Percentiles rank a stretch among this genome's conserved stretches.
Conservation (phyloP, 768 basidiomycete species). For the Collybia nuda region DNA sequence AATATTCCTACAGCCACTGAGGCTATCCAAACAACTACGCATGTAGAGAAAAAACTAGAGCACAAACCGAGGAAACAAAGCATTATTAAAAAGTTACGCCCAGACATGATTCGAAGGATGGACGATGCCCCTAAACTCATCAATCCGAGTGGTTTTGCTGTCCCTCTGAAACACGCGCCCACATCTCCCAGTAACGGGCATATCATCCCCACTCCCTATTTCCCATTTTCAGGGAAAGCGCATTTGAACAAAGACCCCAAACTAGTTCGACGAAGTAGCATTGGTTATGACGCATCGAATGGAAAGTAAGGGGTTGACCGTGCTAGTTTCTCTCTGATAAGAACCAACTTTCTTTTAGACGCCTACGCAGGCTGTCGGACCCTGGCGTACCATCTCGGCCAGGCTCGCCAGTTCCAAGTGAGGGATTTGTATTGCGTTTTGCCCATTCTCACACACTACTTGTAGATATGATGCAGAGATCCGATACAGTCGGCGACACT, state of each 20-base stretch:
- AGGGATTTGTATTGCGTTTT: conserved; percentile 7
- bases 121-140: conserved; percentile 67
- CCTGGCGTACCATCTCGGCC: conserved; percentile 31
- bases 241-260: conserved; percentile 2
- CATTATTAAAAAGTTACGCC: conserved; percentile 40
- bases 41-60: conserved; percentile 4
- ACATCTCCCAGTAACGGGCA: conserved; percentile 7
- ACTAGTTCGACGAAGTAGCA: neutral
- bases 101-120: conserved; percentile 80
- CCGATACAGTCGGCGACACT: conserved; percentile 31
- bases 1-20: conserved; percentile 24
- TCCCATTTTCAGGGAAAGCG: conserved; percentile 16
- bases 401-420: conserved; percentile 30
- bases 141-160: conserved; percentile 67
- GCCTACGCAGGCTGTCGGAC: conserved; percentile 36
- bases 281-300: conserved; percentile 3
- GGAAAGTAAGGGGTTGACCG: conserved; percentile 2
- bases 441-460: neutral
- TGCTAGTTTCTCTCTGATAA: neutral
- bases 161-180: conserved; percentile 21
- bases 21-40: neutral
- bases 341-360: conserved; percentile 3
- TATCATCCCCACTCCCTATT: conserved; percentile 11
- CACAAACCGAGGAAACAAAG: conserved; percentile 19
- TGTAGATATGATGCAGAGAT: conserved; percentile 33